Evolutionary conservation across 176 grass and related monocot genomes (phyloP).

Genomic region (Poa pratensis): DNA sequence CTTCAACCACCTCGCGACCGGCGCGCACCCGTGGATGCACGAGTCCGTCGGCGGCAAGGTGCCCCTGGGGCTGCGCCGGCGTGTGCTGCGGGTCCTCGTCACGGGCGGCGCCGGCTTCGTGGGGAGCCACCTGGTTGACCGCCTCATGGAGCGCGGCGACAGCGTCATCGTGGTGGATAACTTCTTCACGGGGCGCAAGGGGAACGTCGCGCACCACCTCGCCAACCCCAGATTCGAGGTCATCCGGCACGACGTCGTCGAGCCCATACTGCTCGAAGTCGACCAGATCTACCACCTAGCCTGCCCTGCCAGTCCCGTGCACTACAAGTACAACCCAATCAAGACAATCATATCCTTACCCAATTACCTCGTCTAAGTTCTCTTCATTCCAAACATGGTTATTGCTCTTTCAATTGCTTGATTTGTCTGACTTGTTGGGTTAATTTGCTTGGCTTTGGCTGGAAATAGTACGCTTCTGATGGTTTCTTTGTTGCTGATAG

Average conservation of each 20-base stretch:
- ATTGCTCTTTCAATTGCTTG: not conserved
- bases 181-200: conserved; percentile 93
- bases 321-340: conserved; percentile 97
- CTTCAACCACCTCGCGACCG: conserved; percentile 33
- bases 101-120: conserved; percentile 91
- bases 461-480: not conserved
- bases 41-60: conserved; percentile 68
- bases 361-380: not conserved
- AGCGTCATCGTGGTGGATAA: conserved; percentile 90
- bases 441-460: not conserved
- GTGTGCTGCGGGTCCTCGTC: conserved; percentile 68
- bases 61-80: conserved; percentile 67
- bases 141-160: conserved; percentile 70
- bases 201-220: conserved; percentile 78
- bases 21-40: not conserved
- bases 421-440: not conserved
- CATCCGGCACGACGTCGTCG: conserved; percentile 92
- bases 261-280: conserved; percentile 84
- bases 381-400: not conserved
- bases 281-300: conserved; percentile 97
- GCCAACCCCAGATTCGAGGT: conserved; percentile 80
- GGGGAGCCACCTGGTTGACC: conserved; percentile 84
- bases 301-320: conserved; percentile 85
- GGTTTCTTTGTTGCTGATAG: not conserved
- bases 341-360: conserved; percentile 94